Conservation (phyloP, 257 asterid species). For the Oldenlandia corymbosa region DNA sequence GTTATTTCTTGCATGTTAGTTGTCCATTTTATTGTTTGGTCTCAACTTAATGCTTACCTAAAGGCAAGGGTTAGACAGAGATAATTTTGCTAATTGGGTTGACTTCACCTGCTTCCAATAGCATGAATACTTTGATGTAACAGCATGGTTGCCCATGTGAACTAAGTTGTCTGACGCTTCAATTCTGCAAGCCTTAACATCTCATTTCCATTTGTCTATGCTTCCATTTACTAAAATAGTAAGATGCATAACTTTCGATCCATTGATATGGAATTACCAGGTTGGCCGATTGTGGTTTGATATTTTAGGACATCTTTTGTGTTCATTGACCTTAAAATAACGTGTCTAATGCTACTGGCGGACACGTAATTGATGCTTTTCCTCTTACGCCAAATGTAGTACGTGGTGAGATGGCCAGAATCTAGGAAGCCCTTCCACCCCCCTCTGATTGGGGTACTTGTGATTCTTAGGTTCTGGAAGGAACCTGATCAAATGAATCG, state of each 20-base stretch:
- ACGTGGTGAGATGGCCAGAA: neutral
- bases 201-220: neutral
- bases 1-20: neutral
- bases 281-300: neutral
- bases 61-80: too few relatives aligned
- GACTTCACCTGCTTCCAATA: neutral
- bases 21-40: too few relatives aligned
- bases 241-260: neutral
- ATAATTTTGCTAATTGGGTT: neutral
- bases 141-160: neutral
- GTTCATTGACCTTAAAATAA: neutral
- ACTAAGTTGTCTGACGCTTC: neutral
- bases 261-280: neutral
- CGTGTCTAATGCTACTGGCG: too few relatives aligned
- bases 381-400: slow-evolving; percentile 19
- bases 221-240: neutral
- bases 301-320: neutral
- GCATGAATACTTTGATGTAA: neutral
- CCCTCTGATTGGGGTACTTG: neutral
- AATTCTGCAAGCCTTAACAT: neutral
- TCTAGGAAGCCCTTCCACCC: neutral
- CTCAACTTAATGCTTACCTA: too few relatives aligned
- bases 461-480: neutral
- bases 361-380: too few relatives aligned
- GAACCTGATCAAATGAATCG: neutral